A percentile compares a stretch with the other conserved stretches of the same genome.
These are phyloP conservation scores for Hemisphaericaspora xylanilytica DNA, from an alignment of 1,139 yeast genomes.

Conservation along the genomic window DNA sequence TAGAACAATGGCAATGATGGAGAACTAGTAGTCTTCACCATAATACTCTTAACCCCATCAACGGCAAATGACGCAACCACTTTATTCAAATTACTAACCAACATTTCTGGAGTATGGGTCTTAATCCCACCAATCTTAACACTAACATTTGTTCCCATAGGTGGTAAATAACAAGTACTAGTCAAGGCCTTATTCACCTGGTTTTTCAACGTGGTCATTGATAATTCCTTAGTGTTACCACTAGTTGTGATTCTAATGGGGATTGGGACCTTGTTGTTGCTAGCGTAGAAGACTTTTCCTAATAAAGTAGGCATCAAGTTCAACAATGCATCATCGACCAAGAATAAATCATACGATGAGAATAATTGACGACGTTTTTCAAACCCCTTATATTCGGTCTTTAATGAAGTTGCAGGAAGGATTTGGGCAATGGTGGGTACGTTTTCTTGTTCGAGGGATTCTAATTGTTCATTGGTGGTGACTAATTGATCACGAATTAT, in stretches of 20 bases:
- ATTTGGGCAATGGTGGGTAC: slow-evolving; percentile 49
- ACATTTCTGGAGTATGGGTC: slow-evolving; percentile 32
- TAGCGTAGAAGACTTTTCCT: slow-evolving; percentile 71
- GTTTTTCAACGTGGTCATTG: slow-evolving; percentile 54
- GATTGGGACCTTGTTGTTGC: slow-evolving; percentile 59
- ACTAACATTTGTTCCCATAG: slow-evolving; percentile 69
- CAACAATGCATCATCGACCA: slow-evolving; percentile 80
- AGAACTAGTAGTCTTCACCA: slow-evolving; percentile 66
- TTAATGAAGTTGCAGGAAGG: slow-evolving; percentile 55
- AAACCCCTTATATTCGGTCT: slow-evolving; percentile 64
- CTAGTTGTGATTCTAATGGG: slow-evolving; percentile 55
- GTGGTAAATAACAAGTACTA: slow-evolving; percentile 64
- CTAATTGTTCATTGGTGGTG: slow-evolving; percentile 57
- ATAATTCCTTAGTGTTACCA: slow-evolving; percentile 40
- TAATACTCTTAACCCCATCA: slow-evolving; percentile 52
- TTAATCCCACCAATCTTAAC: slow-evolving; percentile 63
- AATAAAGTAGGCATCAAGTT: slow-evolving; percentile 78
- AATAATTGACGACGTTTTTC: slow-evolving; percentile 69
- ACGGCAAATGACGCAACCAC: slow-evolving; percentile 51
- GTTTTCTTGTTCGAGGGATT: slow-evolving; percentile 55
- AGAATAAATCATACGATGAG: slow-evolving; percentile 63
- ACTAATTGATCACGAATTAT: slow-evolving; percentile 67
- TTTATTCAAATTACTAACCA: slow-evolving; percentile 55
- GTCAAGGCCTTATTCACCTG: slow-evolving; percentile 58
- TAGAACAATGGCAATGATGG: slow-evolving; percentile 85